phyloP scores from a whole-genome alignment of 306 rosid species.

The Arachis hypogaea region DNA sequence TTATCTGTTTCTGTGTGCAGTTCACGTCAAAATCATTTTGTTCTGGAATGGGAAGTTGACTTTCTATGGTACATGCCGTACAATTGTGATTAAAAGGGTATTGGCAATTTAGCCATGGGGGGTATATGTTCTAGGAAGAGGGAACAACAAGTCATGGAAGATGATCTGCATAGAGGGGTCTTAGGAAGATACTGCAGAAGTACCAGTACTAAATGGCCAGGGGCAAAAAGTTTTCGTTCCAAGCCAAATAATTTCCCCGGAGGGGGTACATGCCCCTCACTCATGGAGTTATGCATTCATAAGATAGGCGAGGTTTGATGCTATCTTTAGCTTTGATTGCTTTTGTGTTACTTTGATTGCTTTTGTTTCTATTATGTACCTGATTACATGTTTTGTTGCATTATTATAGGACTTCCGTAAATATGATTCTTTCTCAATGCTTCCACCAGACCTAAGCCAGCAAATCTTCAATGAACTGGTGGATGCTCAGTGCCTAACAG shows the following conservation, averaged over 20 bases:
- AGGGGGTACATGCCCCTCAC: conserved; percentile 57
- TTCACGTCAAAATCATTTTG: conserved; percentile 11
- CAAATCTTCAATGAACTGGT: conserved; percentile 67
- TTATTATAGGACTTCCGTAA: conserved; percentile 55
- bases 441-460: conserved; percentile 75
- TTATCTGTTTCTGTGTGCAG: conserved; percentile 34
- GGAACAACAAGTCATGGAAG: conserved; percentile 55
- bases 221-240: conserved; percentile 46
- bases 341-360: not conserved
- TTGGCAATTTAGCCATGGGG: conserved; percentile 52
- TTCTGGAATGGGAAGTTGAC: conserved; percentile 32
- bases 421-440: conserved; percentile 53
- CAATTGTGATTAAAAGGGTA: conserved; percentile 5
- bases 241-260: conserved; percentile 42
- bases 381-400: conserved; percentile 26
- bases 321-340: conserved; percentile 18
- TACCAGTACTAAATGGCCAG: conserved; percentile 62
- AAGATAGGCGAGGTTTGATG: conserved; percentile 67
- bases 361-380: conserved; percentile 12
- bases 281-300: conserved; percentile 61
- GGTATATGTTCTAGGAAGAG: conserved; percentile 76
- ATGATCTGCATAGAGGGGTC: conserved; percentile 37
- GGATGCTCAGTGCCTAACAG: conserved; percentile 57
- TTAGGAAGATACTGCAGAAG: conserved; percentile 55
- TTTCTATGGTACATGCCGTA: conserved; percentile 19